Conservation (phyloP, 2,329 filamentous ascomycete species). For the Cryphonectria naterciae region DNA sequence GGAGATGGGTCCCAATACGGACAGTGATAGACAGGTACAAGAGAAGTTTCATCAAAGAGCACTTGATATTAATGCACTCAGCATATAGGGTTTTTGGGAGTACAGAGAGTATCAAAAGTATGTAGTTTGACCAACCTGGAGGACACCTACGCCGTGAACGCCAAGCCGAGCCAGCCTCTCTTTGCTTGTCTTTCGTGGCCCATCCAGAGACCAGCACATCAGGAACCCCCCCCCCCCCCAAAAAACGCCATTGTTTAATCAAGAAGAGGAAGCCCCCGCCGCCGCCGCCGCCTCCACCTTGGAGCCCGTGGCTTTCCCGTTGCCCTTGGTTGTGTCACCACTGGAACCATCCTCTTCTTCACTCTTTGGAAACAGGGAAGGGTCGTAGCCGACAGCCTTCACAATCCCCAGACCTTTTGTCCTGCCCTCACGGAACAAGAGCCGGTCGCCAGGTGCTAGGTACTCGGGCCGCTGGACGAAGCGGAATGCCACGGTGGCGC, state of each 20-base stretch:
- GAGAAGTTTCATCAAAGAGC: background rate
- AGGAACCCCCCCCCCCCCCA: background rate
- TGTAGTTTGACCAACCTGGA: background rate
- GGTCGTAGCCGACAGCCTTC: slow-evolving; percentile 87
- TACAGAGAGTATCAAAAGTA: background rate
- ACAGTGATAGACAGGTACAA: no score
- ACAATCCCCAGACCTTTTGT: slow-evolving; percentile 97
- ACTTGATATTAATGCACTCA: background rate
- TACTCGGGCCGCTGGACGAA: slow-evolving; percentile 97
- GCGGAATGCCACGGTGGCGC: slow-evolving; percentile 91
- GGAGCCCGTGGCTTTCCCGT: background rate
- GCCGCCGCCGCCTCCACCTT: background rate
- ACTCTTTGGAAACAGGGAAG: slow-evolving; percentile 40
- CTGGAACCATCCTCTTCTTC: slow-evolving; percentile 1
- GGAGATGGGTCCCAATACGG: no score
- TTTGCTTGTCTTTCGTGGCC: background rate
- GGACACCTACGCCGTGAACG: background rate
- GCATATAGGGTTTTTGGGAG: background rate
- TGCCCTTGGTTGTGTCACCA: background rate
- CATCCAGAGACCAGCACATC: background rate
- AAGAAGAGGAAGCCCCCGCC: no score
- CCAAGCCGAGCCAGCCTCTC: background rate
- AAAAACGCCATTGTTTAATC: background rate
- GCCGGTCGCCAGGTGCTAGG: slow-evolving; percentile 81
- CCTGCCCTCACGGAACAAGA: slow-evolving; percentile 90